Conservation (phyloP, 352 stramenopile species). For the Phytophthora pinifolia region DNA sequence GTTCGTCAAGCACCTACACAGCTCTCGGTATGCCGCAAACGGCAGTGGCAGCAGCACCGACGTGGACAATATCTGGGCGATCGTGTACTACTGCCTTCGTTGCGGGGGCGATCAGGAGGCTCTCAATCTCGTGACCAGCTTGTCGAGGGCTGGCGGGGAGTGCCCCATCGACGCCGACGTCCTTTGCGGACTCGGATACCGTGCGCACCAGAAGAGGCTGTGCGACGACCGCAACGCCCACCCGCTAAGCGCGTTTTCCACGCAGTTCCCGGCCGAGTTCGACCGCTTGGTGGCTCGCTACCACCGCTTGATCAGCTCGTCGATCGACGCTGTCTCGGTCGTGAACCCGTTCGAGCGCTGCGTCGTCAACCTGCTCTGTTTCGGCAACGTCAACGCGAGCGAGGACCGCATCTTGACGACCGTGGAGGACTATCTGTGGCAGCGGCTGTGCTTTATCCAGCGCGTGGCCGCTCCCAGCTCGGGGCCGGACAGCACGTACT, state of each 20-base stretch:
- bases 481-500: slow-evolving; percentile 57
- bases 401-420: slow-evolving; percentile 76
- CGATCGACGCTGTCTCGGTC: slow-evolving; percentile 68
- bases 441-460: slow-evolving; percentile 82
- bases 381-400: slow-evolving; percentile 76
- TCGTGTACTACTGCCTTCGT: slow-evolving; percentile 83
- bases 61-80: slow-evolving; percentile 66
- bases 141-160: slow-evolving; percentile 39
- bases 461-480: slow-evolving; percentile 36
- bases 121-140: slow-evolving; percentile 49
- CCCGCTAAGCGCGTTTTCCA: slow-evolving; percentile 56
- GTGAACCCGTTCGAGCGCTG: slow-evolving; percentile 79
- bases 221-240: slow-evolving; percentile 38
- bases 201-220: slow-evolving; percentile 56
- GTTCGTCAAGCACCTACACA: slow-evolving; percentile 78
- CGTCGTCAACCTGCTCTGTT: slow-evolving; percentile 80
- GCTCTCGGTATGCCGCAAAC: slow-evolving; percentile 53
- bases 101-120: slow-evolving; percentile 75
- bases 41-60: slow-evolving; percentile 35
- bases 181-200: slow-evolving; percentile 59
- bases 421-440: slow-evolving; percentile 87
- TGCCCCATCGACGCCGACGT: slow-evolving; percentile 58
- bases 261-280: slow-evolving; percentile 69
- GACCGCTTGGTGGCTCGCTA: slow-evolving; percentile 64
- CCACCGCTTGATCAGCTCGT: slow-evolving; percentile 67